Evolutionary conservation across 2,329 filamentous ascomycete genomes (phyloP).

Genomic region (Corynespora cassiicola): DNA sequence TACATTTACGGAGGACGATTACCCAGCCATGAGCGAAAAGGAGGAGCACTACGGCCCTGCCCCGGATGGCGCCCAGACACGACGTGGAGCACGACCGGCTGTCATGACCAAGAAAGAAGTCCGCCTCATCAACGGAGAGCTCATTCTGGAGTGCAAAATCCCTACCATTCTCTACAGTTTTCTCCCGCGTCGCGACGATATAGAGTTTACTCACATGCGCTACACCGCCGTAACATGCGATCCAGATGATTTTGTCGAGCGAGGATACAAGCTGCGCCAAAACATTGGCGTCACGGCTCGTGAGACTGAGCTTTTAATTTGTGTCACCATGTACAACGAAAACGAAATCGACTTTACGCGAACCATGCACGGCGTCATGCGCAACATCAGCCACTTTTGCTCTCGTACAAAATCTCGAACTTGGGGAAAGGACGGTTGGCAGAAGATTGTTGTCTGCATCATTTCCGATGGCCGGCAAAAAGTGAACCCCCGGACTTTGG

Average conservation of each 20-base stretch:
- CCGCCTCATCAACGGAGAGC: constrained; percentile 93
- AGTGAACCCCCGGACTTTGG: constrained; percentile 90
- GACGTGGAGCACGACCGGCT: constrained; percentile 83
- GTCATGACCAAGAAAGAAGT: constrained; percentile 95
- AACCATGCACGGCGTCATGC: constrained; percentile 99
- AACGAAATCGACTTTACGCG: constrained; percentile 95
- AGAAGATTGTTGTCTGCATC: constrained; percentile 98
- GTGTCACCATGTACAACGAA: constrained; percentile 99
- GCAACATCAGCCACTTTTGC: constrained; percentile 97
- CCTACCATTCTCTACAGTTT: constrained; percentile 98
- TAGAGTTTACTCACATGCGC: constrained; percentile 98
- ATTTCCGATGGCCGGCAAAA: constrained; percentile 93
- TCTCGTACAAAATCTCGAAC: constrained; percentile 88
- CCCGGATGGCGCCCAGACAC: constrained; percentile 83
- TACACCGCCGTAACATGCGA: constrained; percentile 99
- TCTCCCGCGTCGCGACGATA: constrained; percentile 86
- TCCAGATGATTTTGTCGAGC: constrained; percentile 87
- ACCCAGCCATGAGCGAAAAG: constrained; percentile 58
- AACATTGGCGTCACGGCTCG: constrained; percentile 82
- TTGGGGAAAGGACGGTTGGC: constrained; percentile 97
- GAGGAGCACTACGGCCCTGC: constrained; percentile 85
- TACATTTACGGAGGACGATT: constrained; percentile 55
- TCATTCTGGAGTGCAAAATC: constrained; percentile 98
- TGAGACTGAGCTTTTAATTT: constrained; percentile 96
- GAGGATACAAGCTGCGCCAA: constrained; percentile 91